Percentiles rank a stretch among this genome's conserved stretches.
These are phyloP conservation scores for Cercospora zeae-maydis DNA, from an alignment of 2,329 filamentous ascomycete species.

Conservation along the genomic window DNA sequence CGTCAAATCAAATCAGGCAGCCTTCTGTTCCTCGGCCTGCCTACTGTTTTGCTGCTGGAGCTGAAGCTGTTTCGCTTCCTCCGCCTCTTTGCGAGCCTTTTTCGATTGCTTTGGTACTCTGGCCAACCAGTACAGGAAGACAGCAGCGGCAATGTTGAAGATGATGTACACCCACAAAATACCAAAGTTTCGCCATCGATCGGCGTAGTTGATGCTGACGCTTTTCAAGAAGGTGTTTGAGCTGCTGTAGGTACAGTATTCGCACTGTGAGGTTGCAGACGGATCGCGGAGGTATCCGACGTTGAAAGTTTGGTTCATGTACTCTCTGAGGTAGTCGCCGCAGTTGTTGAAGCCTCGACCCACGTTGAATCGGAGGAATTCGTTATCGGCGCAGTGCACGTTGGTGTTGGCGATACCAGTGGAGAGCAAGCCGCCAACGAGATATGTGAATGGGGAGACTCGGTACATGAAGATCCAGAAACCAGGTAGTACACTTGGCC, in stretches of 20 bases:
- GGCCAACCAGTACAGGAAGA: slow-evolving; percentile 53
- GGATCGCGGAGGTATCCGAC: slow-evolving; percentile 41
- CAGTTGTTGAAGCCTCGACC: slow-evolving; percentile 45
- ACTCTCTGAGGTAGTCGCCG: slow-evolving; percentile 39
- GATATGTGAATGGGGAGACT: slow-evolving; percentile 70
- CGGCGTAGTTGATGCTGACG: slow-evolving; percentile 43
- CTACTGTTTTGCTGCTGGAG: background rate
- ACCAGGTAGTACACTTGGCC: slow-evolving; percentile 58
- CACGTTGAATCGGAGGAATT: slow-evolving; percentile 65
- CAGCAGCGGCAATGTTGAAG: slow-evolving; percentile 50
- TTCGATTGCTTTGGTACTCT: slow-evolving; percentile 52
- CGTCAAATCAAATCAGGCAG: background rate
- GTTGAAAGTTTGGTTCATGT: slow-evolving; percentile 19
- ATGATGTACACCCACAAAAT: slow-evolving; percentile 52
- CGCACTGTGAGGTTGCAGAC: slow-evolving; percentile 37
- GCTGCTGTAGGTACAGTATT: slow-evolving; percentile 41
- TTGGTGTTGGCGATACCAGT: slow-evolving; percentile 64
- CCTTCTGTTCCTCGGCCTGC: background rate
- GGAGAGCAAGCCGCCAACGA: slow-evolving; percentile 68
- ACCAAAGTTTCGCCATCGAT: slow-evolving; percentile 54
- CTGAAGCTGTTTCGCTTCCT: slow-evolving; percentile 23
- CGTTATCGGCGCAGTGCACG: slow-evolving; percentile 65
- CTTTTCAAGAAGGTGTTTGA: slow-evolving; percentile 44
- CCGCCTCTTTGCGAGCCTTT: slow-evolving; percentile 44
- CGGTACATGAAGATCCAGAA: slow-evolving; percentile 87